Evolutionary conservation across 139 green algal species (phyloP).

Genomic region (Yamagishiella unicocca): DNA sequence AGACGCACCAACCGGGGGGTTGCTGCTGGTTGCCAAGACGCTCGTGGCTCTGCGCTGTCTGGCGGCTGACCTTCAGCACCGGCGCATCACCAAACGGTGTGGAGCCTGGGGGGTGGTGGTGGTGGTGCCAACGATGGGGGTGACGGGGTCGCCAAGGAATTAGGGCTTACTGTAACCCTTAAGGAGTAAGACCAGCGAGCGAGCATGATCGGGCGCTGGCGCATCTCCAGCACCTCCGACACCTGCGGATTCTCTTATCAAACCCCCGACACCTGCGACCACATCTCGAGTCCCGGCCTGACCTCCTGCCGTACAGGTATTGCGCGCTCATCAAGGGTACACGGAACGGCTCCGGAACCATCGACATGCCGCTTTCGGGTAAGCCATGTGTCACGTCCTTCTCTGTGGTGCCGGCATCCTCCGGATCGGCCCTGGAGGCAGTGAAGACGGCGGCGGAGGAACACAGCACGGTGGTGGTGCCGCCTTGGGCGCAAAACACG

Average conservation of each 20-base stretch:
- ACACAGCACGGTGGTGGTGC: neutral
- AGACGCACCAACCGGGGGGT: slow-evolving; percentile 73
- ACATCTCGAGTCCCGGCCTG: no score
- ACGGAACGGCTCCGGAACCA: slow-evolving; percentile 58
- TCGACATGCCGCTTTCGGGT: slow-evolving; percentile 53
- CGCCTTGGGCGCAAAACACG: neutral
- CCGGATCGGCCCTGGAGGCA: no score
- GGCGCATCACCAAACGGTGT: slow-evolving; percentile 62
- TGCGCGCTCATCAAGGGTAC: slow-evolving; percentile 65
- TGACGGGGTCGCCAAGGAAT: no score
- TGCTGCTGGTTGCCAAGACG: slow-evolving; percentile 81
- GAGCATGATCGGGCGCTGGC: no score
- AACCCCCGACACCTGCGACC: no score
- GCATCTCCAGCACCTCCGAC: no score
- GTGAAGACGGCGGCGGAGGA: neutral
- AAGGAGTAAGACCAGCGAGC: no score
- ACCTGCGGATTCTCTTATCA: no score
- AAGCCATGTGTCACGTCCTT: slow-evolving; percentile 39
- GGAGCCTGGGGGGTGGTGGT: neutral
- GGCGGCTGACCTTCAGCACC: slow-evolving; percentile 44
- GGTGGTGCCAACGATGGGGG: no score
- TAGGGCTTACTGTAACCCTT: no score
- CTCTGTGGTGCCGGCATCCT: neutral
- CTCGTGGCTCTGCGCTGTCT: slow-evolving; percentile 6
- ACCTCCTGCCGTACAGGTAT: slow-evolving; percentile 55